Evolutionary conservation across 163 green algal species (phyloP), one percentile per base, ranked within the genome.

Genomic region (Prototheca cutis): DNA sequence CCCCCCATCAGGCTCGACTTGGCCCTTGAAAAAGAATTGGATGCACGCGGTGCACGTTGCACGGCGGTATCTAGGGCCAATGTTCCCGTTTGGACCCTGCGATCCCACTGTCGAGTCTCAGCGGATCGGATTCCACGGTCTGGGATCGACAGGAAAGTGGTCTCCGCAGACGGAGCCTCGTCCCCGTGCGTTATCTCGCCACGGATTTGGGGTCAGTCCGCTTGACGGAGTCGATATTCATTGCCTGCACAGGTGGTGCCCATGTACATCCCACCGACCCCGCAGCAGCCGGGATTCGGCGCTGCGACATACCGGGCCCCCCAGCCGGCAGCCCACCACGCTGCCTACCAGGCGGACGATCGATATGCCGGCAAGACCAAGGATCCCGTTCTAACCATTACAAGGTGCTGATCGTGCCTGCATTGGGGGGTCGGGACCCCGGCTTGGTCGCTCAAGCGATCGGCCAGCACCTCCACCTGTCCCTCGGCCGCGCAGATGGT

Each of bases 401-500:
- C 54, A 21, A 67, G 63, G 64, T 70, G 55, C 15, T 47, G 42
- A n/a, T n/a, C n/a, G n/a, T n/a, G n/a, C n/a, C n/a, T n/a, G n/a
- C n/a, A n/a, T n/a, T n/a, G n/a, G n/a, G n/a, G n/a, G n/a, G n/a
- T n/a, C n/a, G n/a, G n/a, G n/a, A n/a, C n/a, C n/a, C n/a, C n/a
- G n/a, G n/a, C n/a, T n/a, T n/a, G n/a, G n/a, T n/a, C n/a, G n/a
- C n/a, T n/a, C n/a, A n/a, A n/a, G n/a, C n/a, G n/a, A n/a, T n/a
- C n/a, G n/a, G 8, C 15, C 18, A 1, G 13, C 21, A 27, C 45
- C 45, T 21, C n/a, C 45, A 53, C 45, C 45, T 21, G 45, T n/a
- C n/a, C n/a, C n/a, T n/a, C n/a, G n/a, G n/a, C 45, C 8, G 7
- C 58, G 66, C 49, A 73, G 77, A 66, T 95, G 86, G 86, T 31